Conservation (phyloP, 2,329 filamentous ascomycete species). For the Fusarium domesticum region DNA sequence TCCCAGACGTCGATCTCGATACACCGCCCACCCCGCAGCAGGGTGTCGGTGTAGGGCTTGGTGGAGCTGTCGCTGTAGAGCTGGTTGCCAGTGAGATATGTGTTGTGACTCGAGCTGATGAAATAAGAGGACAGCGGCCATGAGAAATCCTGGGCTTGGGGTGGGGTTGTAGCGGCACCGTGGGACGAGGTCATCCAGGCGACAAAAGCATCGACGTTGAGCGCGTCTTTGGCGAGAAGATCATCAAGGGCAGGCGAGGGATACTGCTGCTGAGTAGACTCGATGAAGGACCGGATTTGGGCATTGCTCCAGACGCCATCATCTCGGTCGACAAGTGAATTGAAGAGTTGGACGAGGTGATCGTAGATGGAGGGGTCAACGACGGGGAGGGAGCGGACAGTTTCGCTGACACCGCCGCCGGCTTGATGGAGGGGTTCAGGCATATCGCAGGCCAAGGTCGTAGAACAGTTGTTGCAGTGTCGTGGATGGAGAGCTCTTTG, state of each 20-base stretch:
- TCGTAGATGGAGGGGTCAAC: slow-evolving; percentile 40
- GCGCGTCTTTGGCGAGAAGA: slow-evolving; percentile 30
- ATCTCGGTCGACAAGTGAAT: slow-evolving; percentile 40
- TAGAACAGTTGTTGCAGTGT: too few relatives aligned
- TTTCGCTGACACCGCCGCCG: slow-evolving; percentile 47
- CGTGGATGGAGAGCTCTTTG: too few relatives aligned
- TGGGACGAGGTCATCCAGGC: slow-evolving; percentile 55
- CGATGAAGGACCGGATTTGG: slow-evolving; percentile 46
- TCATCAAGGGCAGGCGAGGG: slow-evolving; percentile 29
- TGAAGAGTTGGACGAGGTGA: slow-evolving; percentile 48
- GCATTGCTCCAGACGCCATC: slow-evolving; percentile 44
- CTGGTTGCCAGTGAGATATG: slow-evolving; percentile 86
- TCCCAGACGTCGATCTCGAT: slow-evolving; percentile 97
- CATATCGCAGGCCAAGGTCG: slow-evolving; percentile 6
- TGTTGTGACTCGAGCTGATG: slow-evolving; percentile 93
- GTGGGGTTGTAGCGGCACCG: slow-evolving; percentile 42
- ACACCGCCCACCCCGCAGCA: slow-evolving; percentile 82
- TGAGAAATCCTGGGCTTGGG: slow-evolving; percentile 53
- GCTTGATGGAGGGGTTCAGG: slow-evolving; percentile 37
- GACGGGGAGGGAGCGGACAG: slow-evolving; percentile 39
- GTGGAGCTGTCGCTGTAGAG: slow-evolving; percentile 83
- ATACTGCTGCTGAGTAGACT: slow-evolving; percentile 44
- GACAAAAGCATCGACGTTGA: slow-evolving; percentile 50
- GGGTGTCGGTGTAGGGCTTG: slow-evolving; percentile 79
- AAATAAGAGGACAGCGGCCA: slow-evolving; percentile 87